A percentile compares a stretch with the other conserved stretches of the same genome.
These are phyloP conservation scores for Colletotrichum sp. DNA, from an alignment of 2,329 filamentous ascomycete genomes.

Conservation along the genomic window DNA sequence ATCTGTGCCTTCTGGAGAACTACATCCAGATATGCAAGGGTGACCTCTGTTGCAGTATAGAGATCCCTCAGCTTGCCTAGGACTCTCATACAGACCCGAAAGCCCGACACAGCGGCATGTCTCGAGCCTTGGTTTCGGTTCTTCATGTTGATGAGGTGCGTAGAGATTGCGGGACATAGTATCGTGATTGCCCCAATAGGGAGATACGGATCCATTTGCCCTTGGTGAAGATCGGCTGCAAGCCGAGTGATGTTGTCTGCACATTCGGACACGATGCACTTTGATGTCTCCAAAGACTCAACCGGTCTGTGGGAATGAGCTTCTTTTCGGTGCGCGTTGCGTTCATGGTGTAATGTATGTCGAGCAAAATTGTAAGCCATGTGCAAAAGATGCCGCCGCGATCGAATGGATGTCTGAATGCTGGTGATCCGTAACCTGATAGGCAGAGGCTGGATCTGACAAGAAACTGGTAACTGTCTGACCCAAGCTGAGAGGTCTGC, in stretches of 20 bases:
- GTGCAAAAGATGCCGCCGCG: neutral
- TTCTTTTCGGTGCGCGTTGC: neutral
- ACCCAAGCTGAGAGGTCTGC: neutral
- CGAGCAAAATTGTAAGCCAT: neutral
- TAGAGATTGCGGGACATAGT: neutral
- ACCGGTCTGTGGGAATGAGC: neutral
- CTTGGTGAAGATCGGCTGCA: neutral
- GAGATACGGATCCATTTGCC: neutral
- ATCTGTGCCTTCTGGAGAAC: neutral
- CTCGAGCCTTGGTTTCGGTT: neutral
- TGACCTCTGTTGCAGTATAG: neutral
- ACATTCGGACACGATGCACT: neutral
- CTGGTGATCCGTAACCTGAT: neutral
- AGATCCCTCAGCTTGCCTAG: neutral
- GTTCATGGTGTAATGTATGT: neutral
- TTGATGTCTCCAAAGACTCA: neutral
- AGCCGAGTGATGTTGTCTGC: neutral
- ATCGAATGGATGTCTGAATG: neutral
- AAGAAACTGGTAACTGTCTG: neutral
- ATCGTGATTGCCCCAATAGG: neutral
- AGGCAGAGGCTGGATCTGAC: neutral
- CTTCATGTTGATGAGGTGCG: neutral
- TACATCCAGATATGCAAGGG: neutral
- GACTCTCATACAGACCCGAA: neutral
- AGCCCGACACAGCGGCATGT: neutral